phyloP scores from a whole-genome alignment of 2,329 filamentous ascomycete species.

The Xylariales sp. region DNA sequence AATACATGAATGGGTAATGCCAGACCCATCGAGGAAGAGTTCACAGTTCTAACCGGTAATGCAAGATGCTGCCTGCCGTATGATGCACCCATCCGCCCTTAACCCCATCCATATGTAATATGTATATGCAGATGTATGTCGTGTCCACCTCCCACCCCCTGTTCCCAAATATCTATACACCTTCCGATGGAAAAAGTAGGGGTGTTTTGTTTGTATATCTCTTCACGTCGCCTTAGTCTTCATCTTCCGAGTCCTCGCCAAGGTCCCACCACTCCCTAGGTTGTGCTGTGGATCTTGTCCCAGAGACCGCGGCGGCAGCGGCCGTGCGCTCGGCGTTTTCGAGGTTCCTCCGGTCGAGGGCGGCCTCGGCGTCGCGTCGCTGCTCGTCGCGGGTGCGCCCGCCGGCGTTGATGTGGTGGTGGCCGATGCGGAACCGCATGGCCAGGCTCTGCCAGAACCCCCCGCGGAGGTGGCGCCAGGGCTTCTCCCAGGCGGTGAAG shows the following conservation, averaged over 20 bases:
- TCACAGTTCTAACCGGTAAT: too few species aligned
- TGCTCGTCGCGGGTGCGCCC: slow-evolving; percentile 50
- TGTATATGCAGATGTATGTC: too few species aligned
- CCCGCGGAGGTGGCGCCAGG: slow-evolving; percentile 55
- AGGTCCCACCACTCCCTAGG: slow-evolving; percentile 38
- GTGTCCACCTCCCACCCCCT: too few species aligned
- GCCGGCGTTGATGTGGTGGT: slow-evolving; percentile 7
- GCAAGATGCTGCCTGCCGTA: too few species aligned
- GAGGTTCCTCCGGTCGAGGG: slow-evolving; percentile 41
- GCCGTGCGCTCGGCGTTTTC: slow-evolving; percentile 31
- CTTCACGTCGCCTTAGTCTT: too few species aligned
- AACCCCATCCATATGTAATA: too few species aligned
- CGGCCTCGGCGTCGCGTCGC: slow-evolving; percentile 43
- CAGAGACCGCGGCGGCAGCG: slow-evolving; percentile 8
- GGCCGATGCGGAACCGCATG: slow-evolving; percentile 13
- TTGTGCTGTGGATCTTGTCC: slow-evolving; percentile 11
- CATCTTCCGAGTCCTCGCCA: too few species aligned
- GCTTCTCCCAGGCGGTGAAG: slow-evolving; percentile 66
- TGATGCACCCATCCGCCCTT: too few species aligned
- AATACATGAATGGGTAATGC: too few species aligned
- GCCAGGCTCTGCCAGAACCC: slow-evolving; percentile 26
- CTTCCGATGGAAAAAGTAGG: too few species aligned
- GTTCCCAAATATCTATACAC: too few species aligned
- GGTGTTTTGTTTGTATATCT: not conserved
- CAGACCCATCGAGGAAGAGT: too few species aligned